Evolutionary conservation across 768 basidiomycete genomes (phyloP).

Genomic region (Rhizopogon roseolus): DNA sequence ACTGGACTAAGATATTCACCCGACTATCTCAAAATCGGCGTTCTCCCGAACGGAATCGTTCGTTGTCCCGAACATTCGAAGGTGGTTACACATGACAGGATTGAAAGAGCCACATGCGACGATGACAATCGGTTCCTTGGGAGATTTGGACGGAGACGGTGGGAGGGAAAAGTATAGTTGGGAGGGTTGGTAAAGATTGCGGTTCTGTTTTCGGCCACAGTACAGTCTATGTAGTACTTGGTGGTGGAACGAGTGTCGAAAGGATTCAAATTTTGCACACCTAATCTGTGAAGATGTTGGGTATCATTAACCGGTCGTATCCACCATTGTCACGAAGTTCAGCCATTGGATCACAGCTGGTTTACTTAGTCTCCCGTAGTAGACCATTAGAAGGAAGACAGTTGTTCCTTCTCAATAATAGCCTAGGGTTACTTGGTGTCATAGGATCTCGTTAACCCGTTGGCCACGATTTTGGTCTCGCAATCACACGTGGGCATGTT

Average conservation of each 20-base stretch:
- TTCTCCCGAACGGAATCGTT: constrained; percentile 92
- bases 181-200: constrained; percentile 56
- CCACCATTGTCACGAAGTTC: too few relatives aligned
- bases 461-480: too few relatives aligned
- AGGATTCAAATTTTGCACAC: not conserved
- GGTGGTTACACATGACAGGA: constrained; percentile 92
- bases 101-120: constrained; percentile 98
- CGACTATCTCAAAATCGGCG: constrained; percentile 90
- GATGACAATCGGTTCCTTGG: constrained; percentile 83
- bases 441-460: too few relatives aligned
- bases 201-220: constrained; percentile 22
- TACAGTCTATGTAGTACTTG: not conserved
- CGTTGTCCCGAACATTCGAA: constrained; percentile 99
- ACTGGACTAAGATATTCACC: constrained; percentile 94
- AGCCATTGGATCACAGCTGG: too few relatives aligned
- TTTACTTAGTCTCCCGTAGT: too few relatives aligned
- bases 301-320: too few relatives aligned
- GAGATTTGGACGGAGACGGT: constrained; percentile 52
- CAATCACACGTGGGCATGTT: too few relatives aligned
- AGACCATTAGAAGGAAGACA: too few relatives aligned
- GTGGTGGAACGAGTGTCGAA: constrained; percentile 5
- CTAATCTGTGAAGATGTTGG: too few relatives aligned
- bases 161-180: constrained; percentile 61
- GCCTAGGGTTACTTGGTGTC: too few relatives aligned
- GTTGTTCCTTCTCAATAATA: too few relatives aligned